Evolutionary conservation across 129 eudicot species (phyloP).

Genomic region (Silybum marianum): DNA sequence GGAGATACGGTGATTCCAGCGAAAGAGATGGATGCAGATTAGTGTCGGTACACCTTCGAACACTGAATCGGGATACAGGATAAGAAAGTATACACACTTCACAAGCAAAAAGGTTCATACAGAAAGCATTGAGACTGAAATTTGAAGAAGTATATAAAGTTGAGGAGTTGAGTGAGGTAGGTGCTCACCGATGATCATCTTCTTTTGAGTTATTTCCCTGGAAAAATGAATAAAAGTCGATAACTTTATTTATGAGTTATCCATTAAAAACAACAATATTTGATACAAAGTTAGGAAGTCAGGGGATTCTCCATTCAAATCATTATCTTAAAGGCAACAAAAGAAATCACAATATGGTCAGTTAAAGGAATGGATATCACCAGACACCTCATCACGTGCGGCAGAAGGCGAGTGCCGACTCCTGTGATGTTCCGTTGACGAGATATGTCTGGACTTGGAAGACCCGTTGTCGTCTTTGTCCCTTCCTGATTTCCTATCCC

Average conservation of each 20-base stretch:
- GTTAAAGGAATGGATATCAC: constrained; percentile 69
- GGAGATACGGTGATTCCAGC: not conserved
- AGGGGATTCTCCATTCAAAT: not conserved
- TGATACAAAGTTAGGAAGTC: not conserved
- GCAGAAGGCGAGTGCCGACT: constrained; percentile 64
- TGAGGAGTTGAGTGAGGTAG: constrained; percentile 9
- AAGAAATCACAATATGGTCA: not conserved
- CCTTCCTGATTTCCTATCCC: constrained; percentile 53
- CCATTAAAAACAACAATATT: constrained; percentile 9
- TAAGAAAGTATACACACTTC: not conserved
- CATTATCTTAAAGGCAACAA: not conserved
- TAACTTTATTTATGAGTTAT: constrained; percentile 8
- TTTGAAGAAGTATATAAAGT: not conserved
- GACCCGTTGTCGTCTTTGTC: constrained; percentile 57
- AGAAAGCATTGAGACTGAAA: not conserved
- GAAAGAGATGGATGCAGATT: not conserved
- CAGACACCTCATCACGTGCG: constrained; percentile 87
- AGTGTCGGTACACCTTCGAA: not conserved
- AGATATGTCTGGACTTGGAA: constrained; percentile 51
- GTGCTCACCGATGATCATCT: constrained; percentile 60
- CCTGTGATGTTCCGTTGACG: constrained; percentile 51
- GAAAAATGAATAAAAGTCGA: constrained; percentile 23
- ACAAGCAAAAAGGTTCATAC: not conserved
- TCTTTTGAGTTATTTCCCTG: constrained; percentile 59
- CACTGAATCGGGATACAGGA: not conserved